Conservation (phyloP, 2,329 filamentous ascomycete genomes). For the Nemania serpens region DNA sequence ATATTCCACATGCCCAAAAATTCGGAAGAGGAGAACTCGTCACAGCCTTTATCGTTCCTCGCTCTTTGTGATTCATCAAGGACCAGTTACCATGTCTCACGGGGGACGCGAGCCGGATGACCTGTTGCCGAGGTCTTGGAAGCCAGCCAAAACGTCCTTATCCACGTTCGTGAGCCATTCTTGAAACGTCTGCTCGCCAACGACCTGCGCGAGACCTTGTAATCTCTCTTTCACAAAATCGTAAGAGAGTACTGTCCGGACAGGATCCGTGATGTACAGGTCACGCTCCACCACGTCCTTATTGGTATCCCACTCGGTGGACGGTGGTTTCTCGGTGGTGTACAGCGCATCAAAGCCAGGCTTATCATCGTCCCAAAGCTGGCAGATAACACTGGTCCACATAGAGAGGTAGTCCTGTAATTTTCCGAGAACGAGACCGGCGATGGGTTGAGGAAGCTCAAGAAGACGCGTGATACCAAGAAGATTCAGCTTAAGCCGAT, state of each 20-base stretch:
- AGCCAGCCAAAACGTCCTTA: constrained; percentile 69
- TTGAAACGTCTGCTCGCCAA: constrained; percentile 68
- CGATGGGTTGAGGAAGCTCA: constrained; percentile 63
- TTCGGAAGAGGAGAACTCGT: not conserved
- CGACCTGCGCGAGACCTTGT: constrained; percentile 59
- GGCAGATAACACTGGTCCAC: constrained; percentile 73
- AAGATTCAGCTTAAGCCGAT: constrained; percentile 72
- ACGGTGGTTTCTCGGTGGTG: constrained; percentile 46
- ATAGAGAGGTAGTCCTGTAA: constrained; percentile 76
- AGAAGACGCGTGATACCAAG: constrained; percentile 74
- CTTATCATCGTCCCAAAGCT: constrained; percentile 65
- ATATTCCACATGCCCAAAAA: not conserved
- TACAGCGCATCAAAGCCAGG: constrained; percentile 56
- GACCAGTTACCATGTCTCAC: not conserved
- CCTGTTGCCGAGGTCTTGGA: constrained; percentile 48
- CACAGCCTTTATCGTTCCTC: not conserved
- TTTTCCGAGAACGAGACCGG: constrained; percentile 60
- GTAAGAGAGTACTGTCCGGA: constrained; percentile 68
- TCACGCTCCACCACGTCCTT: constrained; percentile 59
- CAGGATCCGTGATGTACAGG: constrained; percentile 63
- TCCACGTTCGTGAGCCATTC: constrained; percentile 77
- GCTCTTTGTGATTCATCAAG: not conserved
- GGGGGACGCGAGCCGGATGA: not conserved
- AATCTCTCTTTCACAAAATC: constrained; percentile 68
- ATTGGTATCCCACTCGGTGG: constrained; percentile 60